Evolutionary conservation across 2,329 filamentous ascomycete species (phyloP).

Genomic region (Diplodia sapinea): DNA sequence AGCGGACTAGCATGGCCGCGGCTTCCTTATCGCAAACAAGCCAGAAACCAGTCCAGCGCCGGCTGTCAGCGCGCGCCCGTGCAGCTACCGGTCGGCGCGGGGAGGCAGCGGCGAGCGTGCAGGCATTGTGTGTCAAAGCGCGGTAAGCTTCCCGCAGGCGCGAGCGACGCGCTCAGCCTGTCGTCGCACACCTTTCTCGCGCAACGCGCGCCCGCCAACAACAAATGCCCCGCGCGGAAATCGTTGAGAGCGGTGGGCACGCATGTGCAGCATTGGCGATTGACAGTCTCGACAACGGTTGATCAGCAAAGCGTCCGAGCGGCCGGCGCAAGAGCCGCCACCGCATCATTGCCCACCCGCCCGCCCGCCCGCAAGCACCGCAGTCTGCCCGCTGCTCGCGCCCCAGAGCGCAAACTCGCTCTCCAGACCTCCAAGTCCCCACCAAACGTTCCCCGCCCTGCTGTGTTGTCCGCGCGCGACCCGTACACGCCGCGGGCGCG

Average conservation of each 20-base stretch:
- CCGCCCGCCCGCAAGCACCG: slow-evolving; percentile 17
- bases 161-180: not conserved
- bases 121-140: not conserved
- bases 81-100: slow-evolving; percentile 8
- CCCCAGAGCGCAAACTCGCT: slow-evolving; percentile 18
- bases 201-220: slow-evolving; percentile 6
- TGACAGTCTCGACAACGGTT: slow-evolving; percentile 9
- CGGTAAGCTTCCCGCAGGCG: slow-evolving; percentile 19
- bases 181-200: slow-evolving; percentile 14
- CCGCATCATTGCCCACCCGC: slow-evolving; percentile 20
- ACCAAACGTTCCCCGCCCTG: slow-evolving; percentile 21
- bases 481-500: slow-evolving; percentile 22
- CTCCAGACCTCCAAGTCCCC: slow-evolving; percentile 24
- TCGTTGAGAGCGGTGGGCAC: slow-evolving; percentile 25
- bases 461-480: slow-evolving; percentile 28
- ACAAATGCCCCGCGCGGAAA: not conserved
- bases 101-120: not conserved
- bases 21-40: slow-evolving; percentile 28
- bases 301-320: slow-evolving; percentile 28
- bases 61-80: slow-evolving; percentile 11
- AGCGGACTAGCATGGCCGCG: slow-evolving; percentile 30
- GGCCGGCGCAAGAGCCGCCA: slow-evolving; percentile 19
- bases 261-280: slow-evolving; percentile 20
- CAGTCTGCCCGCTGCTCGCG: slow-evolving; percentile 9
- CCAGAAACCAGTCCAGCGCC: slow-evolving; percentile 10